A percentile compares a stretch with the other conserved stretches of the same genome.
Evolutionary conservation across 352 stramenopile genomes (phyloP).

Genomic region (Pythium periplocum): DNA sequence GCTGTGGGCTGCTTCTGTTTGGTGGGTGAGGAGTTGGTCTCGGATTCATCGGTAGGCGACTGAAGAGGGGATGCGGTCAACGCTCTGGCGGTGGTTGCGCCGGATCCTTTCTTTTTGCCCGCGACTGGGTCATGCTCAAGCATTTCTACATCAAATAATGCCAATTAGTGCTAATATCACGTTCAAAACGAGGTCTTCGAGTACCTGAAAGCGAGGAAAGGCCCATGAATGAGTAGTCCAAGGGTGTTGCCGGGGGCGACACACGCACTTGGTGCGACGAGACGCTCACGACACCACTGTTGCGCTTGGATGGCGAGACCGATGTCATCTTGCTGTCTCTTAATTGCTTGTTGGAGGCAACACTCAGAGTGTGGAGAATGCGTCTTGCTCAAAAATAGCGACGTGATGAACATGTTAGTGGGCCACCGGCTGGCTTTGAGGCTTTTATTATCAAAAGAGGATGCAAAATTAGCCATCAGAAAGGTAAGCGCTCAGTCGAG

Average conservation of each 20-base stretch:
- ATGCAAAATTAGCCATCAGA: too few species aligned
- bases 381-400: too few species aligned
- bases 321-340: slow-evolving; percentile 1
- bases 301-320: slow-evolving; percentile 11
- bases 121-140: slow-evolving; percentile 45
- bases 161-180: background rate
- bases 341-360: too few species aligned
- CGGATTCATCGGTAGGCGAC: background rate
- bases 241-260: slow-evolving; percentile 16
- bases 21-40: background rate
- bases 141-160: slow-evolving; percentile 33
- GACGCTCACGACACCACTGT: slow-evolving; percentile 4
- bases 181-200: slow-evolving; percentile 1
- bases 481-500: too few species aligned
- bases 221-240: slow-evolving; percentile 76
- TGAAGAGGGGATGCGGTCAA: background rate
- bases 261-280: slow-evolving; percentile 14
- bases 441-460: too few species aligned
- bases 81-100: background rate
- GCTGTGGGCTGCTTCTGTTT: slow-evolving; percentile 6
- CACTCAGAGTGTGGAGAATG: too few species aligned
- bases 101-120: slow-evolving; percentile 42
- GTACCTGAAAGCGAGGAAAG: slow-evolving; percentile 44
- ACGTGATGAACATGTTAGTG: too few species aligned
- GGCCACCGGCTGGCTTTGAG: too few species aligned